These are phyloP conservation scores for Didymella lethalis DNA, from an alignment of 2,329 filamentous ascomycete species.

Conservation along the genomic window DNA sequence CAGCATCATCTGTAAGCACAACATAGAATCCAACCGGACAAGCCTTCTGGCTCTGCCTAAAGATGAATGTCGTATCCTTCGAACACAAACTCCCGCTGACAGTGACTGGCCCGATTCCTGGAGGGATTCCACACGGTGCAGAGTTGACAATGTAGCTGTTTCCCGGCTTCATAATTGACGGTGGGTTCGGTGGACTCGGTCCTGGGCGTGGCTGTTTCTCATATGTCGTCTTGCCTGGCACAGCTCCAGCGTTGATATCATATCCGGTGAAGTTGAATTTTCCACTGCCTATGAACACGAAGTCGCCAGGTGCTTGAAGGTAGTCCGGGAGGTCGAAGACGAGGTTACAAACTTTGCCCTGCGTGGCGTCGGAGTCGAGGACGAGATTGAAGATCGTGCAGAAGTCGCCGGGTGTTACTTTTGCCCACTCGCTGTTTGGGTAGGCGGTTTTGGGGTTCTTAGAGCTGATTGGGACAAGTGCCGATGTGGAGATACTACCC, in stretches of 20 bases:
- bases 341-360: slow-evolving; percentile 42
- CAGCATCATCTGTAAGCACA: slow-evolving; percentile 28
- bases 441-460: slow-evolving; percentile 32
- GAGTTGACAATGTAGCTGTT: slow-evolving; percentile 37
- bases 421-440: slow-evolving; percentile 26
- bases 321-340: slow-evolving; percentile 39
- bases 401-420: slow-evolving; percentile 37
- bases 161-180: slow-evolving; percentile 32
- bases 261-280: slow-evolving; percentile 39
- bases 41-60: slow-evolving; percentile 30
- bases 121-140: slow-evolving; percentile 33
- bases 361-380: slow-evolving; percentile 28
- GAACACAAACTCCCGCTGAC: slow-evolving; percentile 35
- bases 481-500: slow-evolving; percentile 29
- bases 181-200: slow-evolving; percentile 30
- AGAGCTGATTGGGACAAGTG: slow-evolving; percentile 34
- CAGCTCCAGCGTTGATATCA: slow-evolving; percentile 31
- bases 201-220: slow-evolving; percentile 33
- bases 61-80: slow-evolving; percentile 32
- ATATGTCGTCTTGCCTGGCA: slow-evolving; percentile 32
- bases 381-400: slow-evolving; percentile 46
- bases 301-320: slow-evolving; percentile 26
- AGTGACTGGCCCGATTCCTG: slow-evolving; percentile 28
- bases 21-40: slow-evolving; percentile 42
- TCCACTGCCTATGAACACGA: slow-evolving; percentile 28